Conservation (phyloP, 2,329 filamentous ascomycete species). For the Metarhizium album region DNA sequence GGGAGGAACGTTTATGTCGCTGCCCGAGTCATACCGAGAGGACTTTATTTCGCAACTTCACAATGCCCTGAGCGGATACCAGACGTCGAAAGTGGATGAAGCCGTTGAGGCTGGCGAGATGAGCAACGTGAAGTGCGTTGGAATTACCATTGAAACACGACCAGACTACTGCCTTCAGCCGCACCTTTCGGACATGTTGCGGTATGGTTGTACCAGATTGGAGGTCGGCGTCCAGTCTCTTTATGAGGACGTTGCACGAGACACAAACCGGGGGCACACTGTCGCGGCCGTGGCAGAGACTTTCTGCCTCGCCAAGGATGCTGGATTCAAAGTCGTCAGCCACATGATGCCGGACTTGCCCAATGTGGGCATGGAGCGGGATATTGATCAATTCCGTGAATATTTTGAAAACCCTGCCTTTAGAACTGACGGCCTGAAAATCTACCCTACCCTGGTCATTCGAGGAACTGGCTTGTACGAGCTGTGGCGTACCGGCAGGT, state of each 20-base stretch:
- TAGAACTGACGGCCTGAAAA: slow-evolving; percentile 92
- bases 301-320: slow-evolving; percentile 93
- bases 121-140: slow-evolving; percentile 72
- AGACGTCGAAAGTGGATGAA: slow-evolving; percentile 75
- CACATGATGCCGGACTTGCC: slow-evolving; percentile 99
- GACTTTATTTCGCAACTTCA: slow-evolving; percentile 92
- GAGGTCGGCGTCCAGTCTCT: slow-evolving; percentile 94
- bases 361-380: slow-evolving; percentile 96
- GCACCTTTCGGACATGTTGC: slow-evolving; percentile 90
- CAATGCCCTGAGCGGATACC: slow-evolving; percentile 93
- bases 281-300: slow-evolving; percentile 93
- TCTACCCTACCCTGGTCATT: slow-evolving; percentile 95
- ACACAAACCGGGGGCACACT: slow-evolving; percentile 94
- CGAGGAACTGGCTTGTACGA: slow-evolving; percentile 94
- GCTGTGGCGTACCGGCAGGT: slow-evolving; percentile 90
- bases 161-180: slow-evolving; percentile 94
- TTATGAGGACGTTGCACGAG: slow-evolving; percentile 96
- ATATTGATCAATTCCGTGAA: slow-evolving; percentile 91
- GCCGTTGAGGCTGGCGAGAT: slow-evolving; percentile 1
- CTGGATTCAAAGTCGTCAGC: slow-evolving; percentile 96
- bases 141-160: slow-evolving; percentile 95
- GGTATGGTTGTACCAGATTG: slow-evolving; percentile 92
- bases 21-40: slow-evolving; percentile 79
- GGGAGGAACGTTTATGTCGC: slow-evolving; percentile 98
- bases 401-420: slow-evolving; percentile 97